Evolutionary conservation across 225 moss, liverwort and hornwort species (phyloP), one percentile per base, ranked within the genome.

Genomic region (Lunularia cruciata): DNA sequence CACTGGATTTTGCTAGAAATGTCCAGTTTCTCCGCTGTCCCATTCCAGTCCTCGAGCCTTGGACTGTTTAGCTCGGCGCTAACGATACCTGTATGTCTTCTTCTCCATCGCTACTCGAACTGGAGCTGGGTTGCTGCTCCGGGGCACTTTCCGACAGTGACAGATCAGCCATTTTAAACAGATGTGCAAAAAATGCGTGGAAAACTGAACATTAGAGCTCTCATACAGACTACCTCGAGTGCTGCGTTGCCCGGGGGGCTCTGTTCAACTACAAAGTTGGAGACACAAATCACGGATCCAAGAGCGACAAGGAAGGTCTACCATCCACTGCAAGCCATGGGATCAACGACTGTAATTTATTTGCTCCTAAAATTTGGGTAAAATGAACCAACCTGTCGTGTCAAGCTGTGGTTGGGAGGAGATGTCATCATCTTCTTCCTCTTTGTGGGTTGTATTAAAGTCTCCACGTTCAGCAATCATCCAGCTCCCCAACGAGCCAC

Each of bases 371-470:
- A 37, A 0, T 37, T 22, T 8, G 36, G 10, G 36, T 19, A 37
- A 37, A 30, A 31, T 1, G 18, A 12, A 16, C 67, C 22, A 43
- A 67, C 67, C 67, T 67, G 51, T 23, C 67, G 67, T 36, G 67
- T 51, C 67, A 37, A 35, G 34, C 47, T 3, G 51, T 35, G 49
- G 25, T 53, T 67, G 67, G 67, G 16, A 33, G 48, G n/a, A 49
- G 67, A 67, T 3, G 52, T 51, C 67, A 67, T 67, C 15, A 6
- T 48, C 51, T 31, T 67, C n/a, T 51, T 51, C 34, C 33, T n/a
- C 13, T 40, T 40, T 13, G 8, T 6, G 40, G 49, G 15, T 14
- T 52, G 22, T 18, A 43, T 3, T 27, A 2, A 26, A 46, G 28
- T 15, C 30, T 22, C 23, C 23, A 19, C 32, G 49, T 67, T 30